Evolutionary conservation across 768 basidiomycete species (phyloP).

Genomic region (Agrocybe chaxingu): DNA sequence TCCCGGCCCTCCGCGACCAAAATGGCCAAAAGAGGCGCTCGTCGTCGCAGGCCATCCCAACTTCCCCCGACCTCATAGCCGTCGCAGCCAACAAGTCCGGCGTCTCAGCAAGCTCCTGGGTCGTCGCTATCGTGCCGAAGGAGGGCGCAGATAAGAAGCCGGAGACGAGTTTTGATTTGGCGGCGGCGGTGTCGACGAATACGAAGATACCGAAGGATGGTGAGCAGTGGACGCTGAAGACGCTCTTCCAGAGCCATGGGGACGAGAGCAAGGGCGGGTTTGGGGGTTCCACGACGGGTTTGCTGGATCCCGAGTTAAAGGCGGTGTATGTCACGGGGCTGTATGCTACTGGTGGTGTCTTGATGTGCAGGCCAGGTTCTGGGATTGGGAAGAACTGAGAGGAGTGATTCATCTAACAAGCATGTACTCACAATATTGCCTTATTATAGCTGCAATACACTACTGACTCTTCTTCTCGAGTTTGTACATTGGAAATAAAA

Average conservation of each 20-base stretch:
- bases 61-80: slow-evolving; percentile 47
- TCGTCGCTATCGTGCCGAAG: slow-evolving; percentile 39
- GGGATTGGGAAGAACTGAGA: slow-evolving; percentile 2
- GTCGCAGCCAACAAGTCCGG: slow-evolving; percentile 43
- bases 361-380: slow-evolving; percentile 39
- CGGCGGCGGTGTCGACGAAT: slow-evolving; percentile 47
- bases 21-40: slow-evolving; percentile 28
- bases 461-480: slow-evolving; percentile 2
- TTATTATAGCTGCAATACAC: not conserved
- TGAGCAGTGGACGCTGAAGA: slow-evolving; percentile 42
- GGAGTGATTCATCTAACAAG: not conserved
- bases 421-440: not conserved
- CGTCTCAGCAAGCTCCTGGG: slow-evolving; percentile 55
- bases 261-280: slow-evolving; percentile 38
- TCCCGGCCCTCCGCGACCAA: slow-evolving; percentile 33
- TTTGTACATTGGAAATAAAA: slow-evolving; percentile 10
- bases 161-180: slow-evolving; percentile 30
- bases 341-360: slow-evolving; percentile 51
- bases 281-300: slow-evolving; percentile 47
- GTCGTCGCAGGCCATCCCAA: slow-evolving; percentile 67
- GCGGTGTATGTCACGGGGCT: slow-evolving; percentile 54
- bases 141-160: slow-evolving; percentile 7
- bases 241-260: slow-evolving; percentile 75
- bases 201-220: slow-evolving; percentile 33
- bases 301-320: slow-evolving; percentile 48